Evolutionary conservation across 73 alveolate genomes (phyloP).

Genomic region (Breviolum minutum): DNA sequence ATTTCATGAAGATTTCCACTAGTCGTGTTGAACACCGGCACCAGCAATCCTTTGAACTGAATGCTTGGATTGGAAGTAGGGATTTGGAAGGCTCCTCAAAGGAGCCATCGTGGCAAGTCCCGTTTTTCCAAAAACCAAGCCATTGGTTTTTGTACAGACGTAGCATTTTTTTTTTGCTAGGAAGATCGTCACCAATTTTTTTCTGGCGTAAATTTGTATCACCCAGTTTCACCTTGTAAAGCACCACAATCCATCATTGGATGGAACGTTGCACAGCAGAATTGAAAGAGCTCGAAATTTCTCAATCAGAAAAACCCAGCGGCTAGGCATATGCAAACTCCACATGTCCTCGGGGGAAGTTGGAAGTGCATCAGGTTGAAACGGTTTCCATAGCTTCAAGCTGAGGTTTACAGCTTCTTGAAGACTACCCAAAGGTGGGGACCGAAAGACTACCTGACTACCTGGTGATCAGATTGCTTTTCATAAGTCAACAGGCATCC

Average conservation of each 20-base stretch:
- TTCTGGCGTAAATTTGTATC: neutral
- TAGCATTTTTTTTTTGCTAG: conserved; percentile 6
- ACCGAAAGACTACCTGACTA: neutral
- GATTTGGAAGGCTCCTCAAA: neutral
- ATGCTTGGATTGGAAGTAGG: neutral
- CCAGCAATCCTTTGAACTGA: neutral
- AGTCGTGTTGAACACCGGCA: too few relatives aligned
- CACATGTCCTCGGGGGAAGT: too few relatives aligned
- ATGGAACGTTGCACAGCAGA: conserved; percentile 41
- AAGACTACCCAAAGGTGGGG: conserved; percentile 50
- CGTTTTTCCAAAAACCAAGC: neutral
- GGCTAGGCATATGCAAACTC: too few relatives aligned
- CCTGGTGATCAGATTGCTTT: neutral
- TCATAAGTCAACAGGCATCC: neutral
- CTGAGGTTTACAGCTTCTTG: conserved; percentile 59
- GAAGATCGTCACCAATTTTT: neutral
- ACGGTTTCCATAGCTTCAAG: too few relatives aligned
- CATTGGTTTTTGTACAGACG: conserved; percentile 6
- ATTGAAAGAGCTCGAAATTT: neutral
- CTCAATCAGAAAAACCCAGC: neutral
- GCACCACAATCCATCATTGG: conserved; percentile 42
- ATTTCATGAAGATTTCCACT: too few relatives aligned
- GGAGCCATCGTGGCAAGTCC: conserved; percentile 15
- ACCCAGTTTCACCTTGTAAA: conserved; percentile 31
- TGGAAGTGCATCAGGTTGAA: too few relatives aligned